Conservation (phyloP, 1,284 basidiomycete species). For the Melampsora medusae region DNA sequence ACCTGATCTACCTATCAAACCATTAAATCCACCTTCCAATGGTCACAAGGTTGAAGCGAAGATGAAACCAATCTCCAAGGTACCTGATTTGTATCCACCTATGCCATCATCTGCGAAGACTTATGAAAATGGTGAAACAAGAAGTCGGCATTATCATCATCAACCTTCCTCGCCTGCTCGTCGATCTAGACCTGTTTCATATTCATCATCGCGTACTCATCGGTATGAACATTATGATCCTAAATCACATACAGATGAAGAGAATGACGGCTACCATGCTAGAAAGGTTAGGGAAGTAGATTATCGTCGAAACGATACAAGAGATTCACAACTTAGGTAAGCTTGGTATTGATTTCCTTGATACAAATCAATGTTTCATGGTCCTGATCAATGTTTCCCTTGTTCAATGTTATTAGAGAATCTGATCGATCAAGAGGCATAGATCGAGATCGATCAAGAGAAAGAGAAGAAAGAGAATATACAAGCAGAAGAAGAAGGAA, state of each 20-base stretch:
- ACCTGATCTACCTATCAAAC: neutral
- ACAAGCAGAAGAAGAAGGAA: neutral
- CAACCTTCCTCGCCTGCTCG: neutral
- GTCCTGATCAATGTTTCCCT: too few species aligned
- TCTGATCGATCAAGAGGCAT: too few species aligned
- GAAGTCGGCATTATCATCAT: neutral
- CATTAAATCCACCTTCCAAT: neutral
- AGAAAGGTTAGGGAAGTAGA: neutral
- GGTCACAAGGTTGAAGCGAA: neutral
- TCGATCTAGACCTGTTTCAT: slow-evolving; percentile 5
- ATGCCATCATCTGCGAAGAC: neutral
- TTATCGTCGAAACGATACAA: neutral
- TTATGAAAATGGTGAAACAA: neutral
- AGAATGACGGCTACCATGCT: neutral
- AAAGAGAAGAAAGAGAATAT: neutral
- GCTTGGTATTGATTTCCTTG: neutral
- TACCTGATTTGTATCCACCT: slow-evolving; percentile 4
- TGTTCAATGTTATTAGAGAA: too few species aligned
- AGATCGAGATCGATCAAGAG: too few species aligned
- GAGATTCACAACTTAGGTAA: neutral
- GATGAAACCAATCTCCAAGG: neutral
- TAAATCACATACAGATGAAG: neutral
- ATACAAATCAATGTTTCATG: too few species aligned
- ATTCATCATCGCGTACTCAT: neutral
- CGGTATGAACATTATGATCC: neutral